A percentile compares a stretch with the other conserved stretches of the same genome.
phyloP scores from a whole-genome alignment of 495 filamentous ascomycete species.

The Opeltia flavorubescens region DNA sequence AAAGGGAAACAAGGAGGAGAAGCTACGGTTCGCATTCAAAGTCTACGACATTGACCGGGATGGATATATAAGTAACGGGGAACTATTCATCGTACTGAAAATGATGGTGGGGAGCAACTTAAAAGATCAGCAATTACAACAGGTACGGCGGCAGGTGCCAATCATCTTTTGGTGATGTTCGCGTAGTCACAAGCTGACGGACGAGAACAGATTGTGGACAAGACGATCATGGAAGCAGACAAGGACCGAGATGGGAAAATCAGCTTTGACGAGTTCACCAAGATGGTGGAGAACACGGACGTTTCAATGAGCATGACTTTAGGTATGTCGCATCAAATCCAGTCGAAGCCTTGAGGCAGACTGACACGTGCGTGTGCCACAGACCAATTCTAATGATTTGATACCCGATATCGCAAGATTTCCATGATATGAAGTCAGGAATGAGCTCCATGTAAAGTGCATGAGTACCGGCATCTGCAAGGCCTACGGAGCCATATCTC shows the following conservation, averaged over 20 bases:
- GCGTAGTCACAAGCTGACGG: not conserved
- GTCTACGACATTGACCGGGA: conserved; percentile 99
- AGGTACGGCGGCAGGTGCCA: conserved; percentile 29
- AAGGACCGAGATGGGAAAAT: conserved; percentile 93
- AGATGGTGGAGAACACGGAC: conserved; percentile 98
- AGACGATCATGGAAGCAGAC: conserved; percentile 99
- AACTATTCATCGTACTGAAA: conserved; percentile 98
- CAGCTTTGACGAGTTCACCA: conserved; percentile 96
- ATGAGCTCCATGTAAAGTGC: too few relatives aligned
- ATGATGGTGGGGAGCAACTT: conserved; percentile 99
- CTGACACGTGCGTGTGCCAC: not conserved
- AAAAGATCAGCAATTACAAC: conserved; percentile 97
- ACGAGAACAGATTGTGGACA: conserved; percentile 57
- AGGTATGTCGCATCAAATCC: conserved; percentile 42
- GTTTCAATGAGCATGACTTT: conserved; percentile 97
- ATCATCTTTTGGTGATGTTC: not conserved
- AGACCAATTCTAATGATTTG: conserved; percentile 12
- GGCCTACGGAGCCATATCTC: too few relatives aligned
- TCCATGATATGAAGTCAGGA: too few relatives aligned
- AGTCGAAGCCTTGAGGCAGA: not conserved
- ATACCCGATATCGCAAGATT: not conserved
- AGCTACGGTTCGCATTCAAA: conserved; percentile 94
- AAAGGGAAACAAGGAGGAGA: conserved; percentile 99
- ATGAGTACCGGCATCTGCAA: too few relatives aligned
- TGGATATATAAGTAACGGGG: conserved; percentile 96